A percentile compares a stretch with the other conserved stretches of the same genome.
These are phyloP conservation scores for Colletotrichum higginsianum DNA, from an alignment of 2,329 filamentous ascomycete genomes.

Conservation along the genomic window DNA sequence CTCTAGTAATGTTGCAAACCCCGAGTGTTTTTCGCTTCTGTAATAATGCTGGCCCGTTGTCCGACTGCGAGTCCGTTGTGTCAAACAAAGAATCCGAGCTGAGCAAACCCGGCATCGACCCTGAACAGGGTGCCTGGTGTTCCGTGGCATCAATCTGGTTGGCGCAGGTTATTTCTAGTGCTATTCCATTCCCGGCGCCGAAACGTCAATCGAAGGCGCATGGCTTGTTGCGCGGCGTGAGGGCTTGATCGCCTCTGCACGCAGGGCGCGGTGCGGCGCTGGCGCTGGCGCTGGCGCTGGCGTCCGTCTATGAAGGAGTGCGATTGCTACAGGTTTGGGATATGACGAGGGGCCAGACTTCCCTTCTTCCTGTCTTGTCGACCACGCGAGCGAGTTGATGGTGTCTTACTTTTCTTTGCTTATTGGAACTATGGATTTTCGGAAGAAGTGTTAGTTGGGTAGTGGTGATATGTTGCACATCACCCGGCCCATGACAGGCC, in stretches of 20 bases:
- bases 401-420: background rate
- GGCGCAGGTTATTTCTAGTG: slow-evolving; percentile 34
- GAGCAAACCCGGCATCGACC: background rate
- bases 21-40: slow-evolving; percentile 9
- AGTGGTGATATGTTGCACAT: background rate
- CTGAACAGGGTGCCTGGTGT: background rate
- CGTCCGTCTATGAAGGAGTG: background rate
- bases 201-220: background rate
- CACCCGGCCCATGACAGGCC: background rate
- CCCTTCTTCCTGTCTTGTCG: slow-evolving; percentile 3
- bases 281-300: background rate
- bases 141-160: background rate
- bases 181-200: slow-evolving; percentile 19
- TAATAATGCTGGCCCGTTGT: slow-evolving; percentile 21
- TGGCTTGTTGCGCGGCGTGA: background rate
- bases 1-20: slow-evolving; percentile 33
- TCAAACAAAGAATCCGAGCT: slow-evolving; percentile 35
- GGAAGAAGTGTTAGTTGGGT: background rate
- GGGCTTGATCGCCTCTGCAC: background rate
- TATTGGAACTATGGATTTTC: background rate
- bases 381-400: background rate
- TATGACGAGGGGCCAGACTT: background rate
- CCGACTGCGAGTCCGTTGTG: slow-evolving; percentile 31
- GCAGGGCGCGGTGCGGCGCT: background rate
- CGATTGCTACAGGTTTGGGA: background rate